Evolutionary conservation across 352 stramenopile genomes (phyloP).

Genomic region (Thalassiosira tumida): DNA sequence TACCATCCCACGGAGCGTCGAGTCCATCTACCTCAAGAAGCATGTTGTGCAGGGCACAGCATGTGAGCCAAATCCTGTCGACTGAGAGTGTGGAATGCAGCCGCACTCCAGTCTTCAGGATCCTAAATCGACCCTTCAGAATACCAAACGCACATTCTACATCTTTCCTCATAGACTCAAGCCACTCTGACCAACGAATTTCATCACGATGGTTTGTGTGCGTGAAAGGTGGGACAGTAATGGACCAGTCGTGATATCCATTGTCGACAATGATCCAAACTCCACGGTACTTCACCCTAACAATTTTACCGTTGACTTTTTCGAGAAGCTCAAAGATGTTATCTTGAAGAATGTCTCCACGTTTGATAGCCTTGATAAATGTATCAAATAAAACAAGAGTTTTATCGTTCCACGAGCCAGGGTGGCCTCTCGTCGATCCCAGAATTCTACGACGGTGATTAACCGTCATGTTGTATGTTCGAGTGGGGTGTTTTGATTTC

Average conservation of each 20-base stretch:
- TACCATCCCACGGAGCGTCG: constrained; percentile 9
- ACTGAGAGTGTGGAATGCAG: constrained; percentile 24
- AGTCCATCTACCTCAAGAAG: constrained; percentile 66
- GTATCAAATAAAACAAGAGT: constrained; percentile 42
- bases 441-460: constrained; percentile 72
- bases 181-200: constrained; percentile 43
- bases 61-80: constrained; percentile 66
- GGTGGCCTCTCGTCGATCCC: constrained; percentile 59
- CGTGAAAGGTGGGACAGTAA: constrained; percentile 5
- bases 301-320: not conserved
- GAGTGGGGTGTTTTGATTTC: constrained; percentile 59
- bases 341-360: constrained; percentile 28
- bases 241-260: not conserved
- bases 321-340: constrained; percentile 38
- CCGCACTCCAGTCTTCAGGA: constrained; percentile 65
- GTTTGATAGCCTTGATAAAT: constrained; percentile 22
- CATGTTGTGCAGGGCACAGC: constrained; percentile 74
- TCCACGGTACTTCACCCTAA: constrained; percentile 42
- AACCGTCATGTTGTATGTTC: constrained; percentile 64
- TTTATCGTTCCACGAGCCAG: constrained; percentile 73
- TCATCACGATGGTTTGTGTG: not conserved
- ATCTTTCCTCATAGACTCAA: constrained; percentile 76
- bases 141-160: constrained; percentile 74
- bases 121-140: constrained; percentile 63
- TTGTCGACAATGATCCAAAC: constrained; percentile 32